Evolutionary conservation across 306 rosid species (phyloP).

Genomic region (Cucumis melo): DNA sequence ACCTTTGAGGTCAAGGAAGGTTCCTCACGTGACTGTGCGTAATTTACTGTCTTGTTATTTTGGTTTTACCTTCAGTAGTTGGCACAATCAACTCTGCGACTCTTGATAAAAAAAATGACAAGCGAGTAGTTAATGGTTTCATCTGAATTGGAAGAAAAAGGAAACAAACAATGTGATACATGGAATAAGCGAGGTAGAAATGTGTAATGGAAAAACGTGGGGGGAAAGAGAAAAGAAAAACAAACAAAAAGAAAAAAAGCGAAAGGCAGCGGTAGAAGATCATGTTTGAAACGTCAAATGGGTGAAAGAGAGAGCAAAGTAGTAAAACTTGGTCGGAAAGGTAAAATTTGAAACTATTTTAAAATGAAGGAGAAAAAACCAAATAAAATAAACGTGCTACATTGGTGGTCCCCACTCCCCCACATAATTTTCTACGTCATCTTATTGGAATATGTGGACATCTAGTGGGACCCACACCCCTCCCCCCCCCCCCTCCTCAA

Average conservation of each 20-base stretch:
- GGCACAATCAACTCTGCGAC: too few relatives aligned
- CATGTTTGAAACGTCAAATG: background rate
- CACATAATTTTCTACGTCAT: background rate
- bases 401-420: background rate
- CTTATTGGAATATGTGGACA: background rate
- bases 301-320: background rate
- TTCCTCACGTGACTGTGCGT: rapidly evolving
- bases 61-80: too few relatives aligned
- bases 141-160: too few relatives aligned
- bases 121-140: too few relatives aligned
- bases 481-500: too few relatives aligned
- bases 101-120: too few relatives aligned
- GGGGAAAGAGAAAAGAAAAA: background rate
- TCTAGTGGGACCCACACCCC: conserved; percentile 14
- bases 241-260: too few relatives aligned
- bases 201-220: too few relatives aligned
- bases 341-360: background rate
- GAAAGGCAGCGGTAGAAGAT: background rate
- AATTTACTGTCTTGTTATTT: too few relatives aligned
- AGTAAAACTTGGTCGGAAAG: background rate
- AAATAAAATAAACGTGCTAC: conserved; percentile 4
- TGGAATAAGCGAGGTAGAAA: too few relatives aligned
- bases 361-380: background rate
- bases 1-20: too few relatives aligned
- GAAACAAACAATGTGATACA: too few relatives aligned